These are phyloP conservation scores for Aureobasidium zeae DNA, from an alignment of 2,329 filamentous ascomycete genomes.

Conservation along the genomic window DNA sequence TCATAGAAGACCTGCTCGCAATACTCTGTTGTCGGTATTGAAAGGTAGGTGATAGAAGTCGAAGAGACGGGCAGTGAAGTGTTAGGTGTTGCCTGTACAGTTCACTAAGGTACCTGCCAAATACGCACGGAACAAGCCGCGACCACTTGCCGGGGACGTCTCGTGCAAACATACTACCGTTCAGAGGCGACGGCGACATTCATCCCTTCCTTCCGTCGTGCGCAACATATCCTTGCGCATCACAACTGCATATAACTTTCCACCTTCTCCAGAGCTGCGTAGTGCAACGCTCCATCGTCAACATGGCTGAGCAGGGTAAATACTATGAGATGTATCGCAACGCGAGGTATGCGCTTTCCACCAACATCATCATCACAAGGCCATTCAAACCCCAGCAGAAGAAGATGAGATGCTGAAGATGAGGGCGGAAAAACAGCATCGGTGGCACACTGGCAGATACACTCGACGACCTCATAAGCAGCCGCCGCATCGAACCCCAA, in stretches of 20 bases:
- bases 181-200: slow-evolving; percentile 18
- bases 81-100: too few relatives aligned
- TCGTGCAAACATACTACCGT: too few relatives aligned
- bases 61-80: too few relatives aligned
- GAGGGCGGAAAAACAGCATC: too few relatives aligned
- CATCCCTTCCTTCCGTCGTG: slow-evolving; percentile 2
- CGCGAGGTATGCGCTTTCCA: slow-evolving; percentile 68
- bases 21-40: too few relatives aligned
- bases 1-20: too few relatives aligned
- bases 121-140: neutral
- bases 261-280: neutral
- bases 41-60: too few relatives aligned
- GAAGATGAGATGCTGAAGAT: too few relatives aligned
- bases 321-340: slow-evolving; percentile 96
- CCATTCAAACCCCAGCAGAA: too few relatives aligned
- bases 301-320: slow-evolving; percentile 41
- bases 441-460: slow-evolving; percentile 90
- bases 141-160: too few relatives aligned
- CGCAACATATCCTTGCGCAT: slow-evolving; percentile 7
- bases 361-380: slow-evolving; percentile 19
- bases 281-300: slow-evolving; percentile 17
- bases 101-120: too few relatives aligned
- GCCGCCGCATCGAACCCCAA: slow-evolving; percentile 91
- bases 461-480: slow-evolving; percentile 91
- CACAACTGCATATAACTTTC: neutral